These are phyloP conservation scores for Cryptosporidium baileyi DNA, from an alignment of 169 alveolate species.

Conservation along the genomic window DNA sequence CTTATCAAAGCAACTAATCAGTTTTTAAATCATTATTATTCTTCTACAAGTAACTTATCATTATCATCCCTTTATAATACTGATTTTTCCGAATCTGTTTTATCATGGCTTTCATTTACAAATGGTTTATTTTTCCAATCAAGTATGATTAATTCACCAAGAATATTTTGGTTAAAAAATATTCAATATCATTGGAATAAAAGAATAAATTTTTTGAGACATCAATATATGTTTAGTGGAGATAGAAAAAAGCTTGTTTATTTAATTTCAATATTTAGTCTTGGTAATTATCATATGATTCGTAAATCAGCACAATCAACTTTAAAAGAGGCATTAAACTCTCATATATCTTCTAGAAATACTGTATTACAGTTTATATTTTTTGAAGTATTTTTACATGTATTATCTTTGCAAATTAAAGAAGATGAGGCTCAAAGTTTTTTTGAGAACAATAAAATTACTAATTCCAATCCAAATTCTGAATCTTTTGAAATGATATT, in stretches of 20 bases:
- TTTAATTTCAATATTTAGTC: conserved; percentile 9
- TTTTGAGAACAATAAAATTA: neutral
- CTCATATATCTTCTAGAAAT: conserved; percentile 42
- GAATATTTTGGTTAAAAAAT: conserved; percentile 35
- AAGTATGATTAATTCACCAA: conserved; percentile 9
- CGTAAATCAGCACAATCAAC: conserved; percentile 51
- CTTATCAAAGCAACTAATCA: conserved; percentile 15
- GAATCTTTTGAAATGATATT: neutral
- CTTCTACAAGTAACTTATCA: conserved; percentile 37
- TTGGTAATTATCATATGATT: conserved; percentile 16
- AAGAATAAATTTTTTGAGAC: conserved; percentile 37
- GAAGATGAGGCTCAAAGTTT: neutral
- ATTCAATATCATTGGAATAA: conserved; percentile 61
- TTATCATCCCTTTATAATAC: conserved; percentile 57
- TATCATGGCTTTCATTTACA: conserved; percentile 59
- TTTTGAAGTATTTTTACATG: conserved; percentile 13
- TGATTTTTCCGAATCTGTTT: conserved; percentile 23
- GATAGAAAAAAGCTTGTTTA: conserved; percentile 11
- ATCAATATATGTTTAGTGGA: conserved; percentile 30
- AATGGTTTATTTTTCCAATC: conserved; percentile 45
- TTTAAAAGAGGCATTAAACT: conserved; percentile 24
- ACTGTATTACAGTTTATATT: conserved; percentile 1
- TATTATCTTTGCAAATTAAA: neutral
- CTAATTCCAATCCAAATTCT: too few species aligned
- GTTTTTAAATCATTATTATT: conserved; percentile 45